Evolutionary conservation across 129 eudicot genomes (phyloP).

Genomic region (Flaveria linearis): DNA sequence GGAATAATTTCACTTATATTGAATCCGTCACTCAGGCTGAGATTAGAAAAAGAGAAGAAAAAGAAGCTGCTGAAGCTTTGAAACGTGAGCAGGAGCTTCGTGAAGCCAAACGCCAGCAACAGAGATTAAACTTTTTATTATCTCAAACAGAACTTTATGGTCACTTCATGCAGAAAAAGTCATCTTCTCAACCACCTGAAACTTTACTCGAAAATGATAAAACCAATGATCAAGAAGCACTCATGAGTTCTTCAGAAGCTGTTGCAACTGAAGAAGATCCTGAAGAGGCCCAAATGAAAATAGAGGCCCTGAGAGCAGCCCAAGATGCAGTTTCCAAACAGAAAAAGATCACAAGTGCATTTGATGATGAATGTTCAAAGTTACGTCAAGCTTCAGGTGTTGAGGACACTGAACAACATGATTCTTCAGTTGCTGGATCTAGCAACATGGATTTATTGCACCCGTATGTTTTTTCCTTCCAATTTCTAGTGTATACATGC

Average conservation of each 20-base stretch:
- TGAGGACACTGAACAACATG: slow-evolving; percentile 58
- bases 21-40: slow-evolving; percentile 64
- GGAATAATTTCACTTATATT: slow-evolving; percentile 15
- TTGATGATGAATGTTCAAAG: slow-evolving; percentile 76
- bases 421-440: slow-evolving; percentile 57
- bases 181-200: slow-evolving; percentile 56
- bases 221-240: slow-evolving; percentile 43
- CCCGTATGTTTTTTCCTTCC: slow-evolving; percentile 54
- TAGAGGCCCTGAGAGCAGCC: slow-evolving; percentile 93
- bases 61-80: slow-evolving; percentile 98
- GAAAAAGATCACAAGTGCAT: slow-evolving; percentile 77
- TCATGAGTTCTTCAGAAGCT: slow-evolving; percentile 42
- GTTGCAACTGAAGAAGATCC: slow-evolving; percentile 64
- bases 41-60: slow-evolving; percentile 92
- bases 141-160: slow-evolving; percentile 97
- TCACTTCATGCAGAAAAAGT: slow-evolving; percentile 95
- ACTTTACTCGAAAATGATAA: slow-evolving; percentile 46
- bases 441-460: slow-evolving; percentile 87
- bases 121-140: slow-evolving; percentile 79
- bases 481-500: background rate
- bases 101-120: slow-evolving; percentile 92
- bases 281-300: slow-evolving; percentile 77
- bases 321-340: slow-evolving; percentile 98
- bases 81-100: slow-evolving; percentile 95
- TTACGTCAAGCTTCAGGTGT: slow-evolving; percentile 61